These are phyloP conservation scores for Rhizopogon roseolus DNA, from an alignment of 768 basidiomycete species.

Conservation along the genomic window DNA sequence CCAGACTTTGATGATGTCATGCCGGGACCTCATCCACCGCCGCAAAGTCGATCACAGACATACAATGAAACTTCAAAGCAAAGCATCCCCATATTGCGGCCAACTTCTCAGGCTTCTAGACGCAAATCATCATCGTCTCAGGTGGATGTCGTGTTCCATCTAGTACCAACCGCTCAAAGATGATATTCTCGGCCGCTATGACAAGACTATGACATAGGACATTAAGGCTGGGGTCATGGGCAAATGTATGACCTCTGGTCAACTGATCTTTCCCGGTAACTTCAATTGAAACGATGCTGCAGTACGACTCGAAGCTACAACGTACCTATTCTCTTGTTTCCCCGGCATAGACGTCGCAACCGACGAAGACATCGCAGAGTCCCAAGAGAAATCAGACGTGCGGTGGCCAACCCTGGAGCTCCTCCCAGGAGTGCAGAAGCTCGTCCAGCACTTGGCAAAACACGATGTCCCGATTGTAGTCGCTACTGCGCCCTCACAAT, in stretches of 20 bases:
- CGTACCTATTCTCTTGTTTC: slow-evolving; percentile 73
- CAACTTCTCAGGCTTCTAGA: not conserved
- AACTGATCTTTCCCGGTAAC: not conserved
- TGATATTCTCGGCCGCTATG: slow-evolving; percentile 65
- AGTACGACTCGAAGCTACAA: slow-evolving; percentile 64
- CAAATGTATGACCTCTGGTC: slow-evolving; percentile 45
- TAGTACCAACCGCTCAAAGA: slow-evolving; percentile 35
- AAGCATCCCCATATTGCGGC: not conserved
- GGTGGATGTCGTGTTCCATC: not conserved
- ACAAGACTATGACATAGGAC: slow-evolving; percentile 81
- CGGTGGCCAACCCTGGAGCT: slow-evolving; percentile 67
- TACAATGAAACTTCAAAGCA: slow-evolving; percentile 4
- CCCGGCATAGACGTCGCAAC: slow-evolving; percentile 64
- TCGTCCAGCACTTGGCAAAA: slow-evolving; percentile 65
- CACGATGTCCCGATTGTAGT: slow-evolving; percentile 74
- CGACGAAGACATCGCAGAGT: slow-evolving; percentile 54
- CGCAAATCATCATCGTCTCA: slow-evolving; percentile 1
- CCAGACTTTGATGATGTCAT: slow-evolving; percentile 2
- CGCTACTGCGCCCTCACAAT: slow-evolving; percentile 68
- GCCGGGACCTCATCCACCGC: slow-evolving; percentile 1
- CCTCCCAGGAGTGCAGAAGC: slow-evolving; percentile 67
- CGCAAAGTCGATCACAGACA: slow-evolving; percentile 7
- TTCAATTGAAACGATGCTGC: not conserved
- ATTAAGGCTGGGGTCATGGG: slow-evolving; percentile 90
- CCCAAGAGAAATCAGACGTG: slow-evolving; percentile 53